Percentiles rank a stretch among this genome's conserved stretches.
These are phyloP conservation scores for Plasmodium gallinaceum DNA, from an alignment of 169 alveolate species.

Conservation along the genomic window DNA sequence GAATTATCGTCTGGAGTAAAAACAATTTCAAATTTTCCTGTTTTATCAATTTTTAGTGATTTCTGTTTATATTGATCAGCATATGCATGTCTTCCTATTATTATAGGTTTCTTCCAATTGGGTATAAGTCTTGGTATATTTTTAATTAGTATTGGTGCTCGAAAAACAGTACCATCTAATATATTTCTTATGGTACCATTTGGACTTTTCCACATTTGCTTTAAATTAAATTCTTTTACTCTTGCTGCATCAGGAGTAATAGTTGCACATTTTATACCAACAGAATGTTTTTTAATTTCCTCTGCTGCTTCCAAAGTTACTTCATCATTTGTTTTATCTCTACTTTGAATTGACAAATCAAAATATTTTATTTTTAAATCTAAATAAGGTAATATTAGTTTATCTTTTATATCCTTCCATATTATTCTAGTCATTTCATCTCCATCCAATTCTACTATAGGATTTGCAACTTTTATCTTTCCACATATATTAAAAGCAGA, in stretches of 20 bases:
- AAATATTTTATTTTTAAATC: conserved; percentile 92
- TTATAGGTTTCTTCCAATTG: conserved; percentile 95
- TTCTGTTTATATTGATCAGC: conserved; percentile 96
- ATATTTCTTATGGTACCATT: conserved; percentile 96
- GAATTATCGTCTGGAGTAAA: conserved; percentile 90
- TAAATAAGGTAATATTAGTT: conserved; percentile 92
- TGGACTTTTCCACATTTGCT: conserved; percentile 96
- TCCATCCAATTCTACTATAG: conserved; percentile 96
- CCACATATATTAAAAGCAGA: conserved; percentile 38
- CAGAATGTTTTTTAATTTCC: conserved; percentile 92
- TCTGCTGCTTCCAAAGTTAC: conserved; percentile 97
- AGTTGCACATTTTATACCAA: conserved; percentile 97
- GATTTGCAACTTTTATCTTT: conserved; percentile 77
- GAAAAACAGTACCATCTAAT: conserved; percentile 95
- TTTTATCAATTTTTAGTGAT: conserved; percentile 87
- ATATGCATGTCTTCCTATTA: conserved; percentile 96
- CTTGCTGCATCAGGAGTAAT: conserved; percentile 98
- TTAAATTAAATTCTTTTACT: conserved; percentile 93
- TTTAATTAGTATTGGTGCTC: conserved; percentile 95
- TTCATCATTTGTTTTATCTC: conserved; percentile 95
- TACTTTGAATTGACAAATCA: conserved; percentile 92
- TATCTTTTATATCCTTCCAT: conserved; percentile 94
- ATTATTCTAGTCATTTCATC: conserved; percentile 97
- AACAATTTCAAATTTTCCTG: conserved; percentile 91
- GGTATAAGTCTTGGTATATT: conserved; percentile 93